Base-by-base conservation (phyloP, 177 flowering plant species). In the Tripterygium wilfordii region DNA sequence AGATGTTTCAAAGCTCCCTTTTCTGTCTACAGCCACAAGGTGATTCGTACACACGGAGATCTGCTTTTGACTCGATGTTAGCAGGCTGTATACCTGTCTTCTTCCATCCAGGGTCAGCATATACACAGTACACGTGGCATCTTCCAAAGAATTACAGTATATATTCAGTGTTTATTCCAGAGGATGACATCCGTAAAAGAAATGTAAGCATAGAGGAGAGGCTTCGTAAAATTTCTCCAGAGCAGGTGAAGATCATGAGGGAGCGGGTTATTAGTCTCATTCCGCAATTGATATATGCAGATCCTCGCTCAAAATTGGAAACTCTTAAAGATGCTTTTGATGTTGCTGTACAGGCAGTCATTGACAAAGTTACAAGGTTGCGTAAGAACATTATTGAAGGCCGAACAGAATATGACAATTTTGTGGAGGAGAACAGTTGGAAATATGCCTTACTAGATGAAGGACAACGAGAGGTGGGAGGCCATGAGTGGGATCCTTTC, bases 61-160 rank as follows among this genome's bases (percentile, higher is more conserved):
- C 96, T 9, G 91, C 96, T 16, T 92, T 92, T 60, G 99, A 92
- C 54, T 82, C 99, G 0, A 83, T 92, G 74, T 49, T 89, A 49
- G 96, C 97, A 0, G 99, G 99, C 44, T 92, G 98, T 49, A 89
- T 92, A 43, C 98, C 98, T 18, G 96, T 89, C 25, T 86, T 92
- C 69, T 89, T 89, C 63, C 95, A 89, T 61, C 99, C 99, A 3
- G 97, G 89, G 33, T 85, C 99, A 2, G 91, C 96, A 0, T 94
- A 94, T 72, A 68, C 74, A 6, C 99, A 94, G 61, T 89, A 94
- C 66, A 84, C 88, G 16, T 94, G 99, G 99, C 97, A 94, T 69
- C 86, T 94, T 33, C 99, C 99, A 0, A 81, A 76, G 66, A 71
- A 94, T 61, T 85, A 53, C 40, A 41, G 88, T 0, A 69, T 44